These are phyloP conservation scores for Prototheca cutis DNA, from an alignment of 163 green algal species.

Conservation along the genomic window DNA sequence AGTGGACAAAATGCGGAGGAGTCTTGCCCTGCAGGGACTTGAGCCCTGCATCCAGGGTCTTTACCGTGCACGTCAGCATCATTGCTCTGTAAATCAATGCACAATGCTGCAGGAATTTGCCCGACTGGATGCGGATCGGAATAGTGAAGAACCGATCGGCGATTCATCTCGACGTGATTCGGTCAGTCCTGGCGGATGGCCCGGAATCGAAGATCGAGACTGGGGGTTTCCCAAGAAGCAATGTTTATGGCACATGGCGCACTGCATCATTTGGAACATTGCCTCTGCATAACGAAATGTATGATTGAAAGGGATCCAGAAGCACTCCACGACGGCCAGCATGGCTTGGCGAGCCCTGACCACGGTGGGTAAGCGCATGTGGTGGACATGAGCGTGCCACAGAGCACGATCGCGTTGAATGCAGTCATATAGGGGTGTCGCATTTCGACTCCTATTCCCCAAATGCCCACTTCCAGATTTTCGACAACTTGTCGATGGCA, in stretches of 20 bases:
- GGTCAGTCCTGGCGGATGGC: background rate
- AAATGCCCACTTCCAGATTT: background rate
- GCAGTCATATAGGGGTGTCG: background rate
- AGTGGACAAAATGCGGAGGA: background rate
- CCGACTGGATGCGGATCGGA: background rate
- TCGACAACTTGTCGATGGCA: slow-evolving; percentile 6
- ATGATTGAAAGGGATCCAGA: background rate
- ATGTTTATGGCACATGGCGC: background rate
- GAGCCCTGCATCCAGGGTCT: background rate
- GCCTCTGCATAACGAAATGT: background rate
- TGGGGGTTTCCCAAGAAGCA: background rate
- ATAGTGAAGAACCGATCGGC: background rate
- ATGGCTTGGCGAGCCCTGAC: too few relatives aligned
- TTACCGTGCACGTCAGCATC: background rate
- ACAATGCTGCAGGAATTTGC: background rate
- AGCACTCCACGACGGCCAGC: too few relatives aligned
- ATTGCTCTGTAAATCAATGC: background rate
- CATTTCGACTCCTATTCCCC: background rate
- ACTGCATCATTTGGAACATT: background rate
- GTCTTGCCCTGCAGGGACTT: background rate
- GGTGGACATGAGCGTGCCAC: background rate
- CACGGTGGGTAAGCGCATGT: background rate
- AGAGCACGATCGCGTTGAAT: background rate
- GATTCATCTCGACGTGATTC: background rate
- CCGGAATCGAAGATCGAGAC: background rate